Evolutionary conservation across 805 yeast species (phyloP).

Genomic region (Priceomyces medius): DNA sequence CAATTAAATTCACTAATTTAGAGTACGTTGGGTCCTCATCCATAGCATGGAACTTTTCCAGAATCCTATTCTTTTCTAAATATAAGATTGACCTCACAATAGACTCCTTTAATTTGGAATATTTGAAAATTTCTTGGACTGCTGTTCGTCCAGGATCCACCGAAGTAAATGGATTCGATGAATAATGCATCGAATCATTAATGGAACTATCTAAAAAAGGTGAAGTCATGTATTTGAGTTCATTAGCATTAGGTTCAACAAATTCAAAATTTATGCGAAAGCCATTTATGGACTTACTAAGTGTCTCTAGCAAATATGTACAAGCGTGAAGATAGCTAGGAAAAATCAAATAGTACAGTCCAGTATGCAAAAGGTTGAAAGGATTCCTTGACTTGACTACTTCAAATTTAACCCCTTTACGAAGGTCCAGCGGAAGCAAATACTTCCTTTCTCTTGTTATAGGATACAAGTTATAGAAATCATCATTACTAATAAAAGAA

Average conservation of each 20-base stretch:
- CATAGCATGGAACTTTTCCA: neutral
- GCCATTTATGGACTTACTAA: constrained; percentile 52
- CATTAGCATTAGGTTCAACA: constrained; percentile 28
- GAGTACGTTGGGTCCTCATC: constrained; percentile 10
- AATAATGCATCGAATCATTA: constrained; percentile 3
- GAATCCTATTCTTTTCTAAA: constrained; percentile 3
- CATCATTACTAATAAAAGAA: constrained; percentile 36
- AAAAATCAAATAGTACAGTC: constrained; percentile 56
- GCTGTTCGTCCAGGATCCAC: constrained; percentile 6
- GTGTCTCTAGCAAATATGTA: constrained; percentile 50
- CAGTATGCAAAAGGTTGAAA: constrained; percentile 40
- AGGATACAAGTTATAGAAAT: constrained; percentile 41
- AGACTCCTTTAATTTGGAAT: constrained; percentile 4
- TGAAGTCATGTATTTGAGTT: constrained; percentile 27
- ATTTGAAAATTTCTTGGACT: constrained; percentile 6
- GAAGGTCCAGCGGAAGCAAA: constrained; percentile 18
- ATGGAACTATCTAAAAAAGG: constrained; percentile 21
- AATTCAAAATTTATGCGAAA: constrained; percentile 45
- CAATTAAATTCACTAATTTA: constrained; percentile 16
- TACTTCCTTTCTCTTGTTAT: constrained; percentile 29
- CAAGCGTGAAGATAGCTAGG: constrained; percentile 47
- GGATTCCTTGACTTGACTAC: constrained; percentile 53
- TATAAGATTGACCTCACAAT: constrained; percentile 3
- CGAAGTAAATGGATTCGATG: constrained; percentile 2
- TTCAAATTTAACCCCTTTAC: constrained; percentile 31